phyloP scores from a whole-genome alignment of 345 rosid species.

The Hibiscus trionum region DNA sequence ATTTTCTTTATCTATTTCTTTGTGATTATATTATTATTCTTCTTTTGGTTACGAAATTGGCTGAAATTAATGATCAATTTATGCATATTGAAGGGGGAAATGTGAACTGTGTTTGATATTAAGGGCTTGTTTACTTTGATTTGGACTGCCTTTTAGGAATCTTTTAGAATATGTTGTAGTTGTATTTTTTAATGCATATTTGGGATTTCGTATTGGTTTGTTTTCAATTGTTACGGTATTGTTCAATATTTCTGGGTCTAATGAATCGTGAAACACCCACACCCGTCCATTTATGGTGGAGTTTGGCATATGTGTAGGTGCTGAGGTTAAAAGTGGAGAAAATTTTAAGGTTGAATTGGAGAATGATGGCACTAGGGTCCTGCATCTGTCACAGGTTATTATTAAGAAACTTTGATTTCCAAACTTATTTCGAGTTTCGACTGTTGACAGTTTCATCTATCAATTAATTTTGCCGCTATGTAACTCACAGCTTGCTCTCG shows the following conservation, averaged over 20 bases:
- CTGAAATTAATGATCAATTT: background rate
- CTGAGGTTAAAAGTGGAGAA: slow-evolving; percentile 50
- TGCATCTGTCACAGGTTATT: slow-evolving; percentile 64
- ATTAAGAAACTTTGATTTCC: background rate
- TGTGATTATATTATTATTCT: background rate
- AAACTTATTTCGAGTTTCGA: background rate
- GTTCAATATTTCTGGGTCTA: background rate
- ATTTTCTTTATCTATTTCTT: background rate
- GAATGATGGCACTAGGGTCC: slow-evolving; percentile 15
- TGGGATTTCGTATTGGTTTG: background rate
- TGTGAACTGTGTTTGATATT: background rate
- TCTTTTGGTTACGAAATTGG: background rate
- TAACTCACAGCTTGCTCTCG: slow-evolving; percentile 46
- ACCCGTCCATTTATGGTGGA: background rate
- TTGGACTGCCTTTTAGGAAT: background rate
- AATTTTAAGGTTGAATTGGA: slow-evolving; percentile 24
- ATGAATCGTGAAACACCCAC: background rate
- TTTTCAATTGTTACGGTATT: background rate
- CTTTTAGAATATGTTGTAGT: background rate
- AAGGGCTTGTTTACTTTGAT: background rate
- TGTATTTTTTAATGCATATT: background rate
- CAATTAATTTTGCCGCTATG: background rate
- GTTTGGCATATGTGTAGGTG: slow-evolving; percentile 33
- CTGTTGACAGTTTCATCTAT: background rate
- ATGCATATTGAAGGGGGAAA: background rate